Evolutionary conservation across 805 yeast species (phyloP), one percentile per base, ranked within the genome.

Genomic region (Ogataea minuta): DNA sequence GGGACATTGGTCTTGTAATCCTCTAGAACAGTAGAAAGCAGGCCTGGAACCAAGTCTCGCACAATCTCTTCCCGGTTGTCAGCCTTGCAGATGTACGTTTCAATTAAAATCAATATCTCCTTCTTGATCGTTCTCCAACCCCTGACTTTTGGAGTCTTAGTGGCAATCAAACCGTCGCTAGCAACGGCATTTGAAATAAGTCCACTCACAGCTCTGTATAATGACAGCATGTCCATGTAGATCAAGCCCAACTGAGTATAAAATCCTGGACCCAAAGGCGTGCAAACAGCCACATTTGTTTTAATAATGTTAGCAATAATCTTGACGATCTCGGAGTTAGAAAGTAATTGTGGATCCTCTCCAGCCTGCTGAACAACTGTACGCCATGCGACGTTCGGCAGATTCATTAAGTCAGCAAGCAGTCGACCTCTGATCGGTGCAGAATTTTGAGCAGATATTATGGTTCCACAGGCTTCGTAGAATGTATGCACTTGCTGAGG

Each of bases 401-500:
- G 67, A 34, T 76, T 74, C 99, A 93, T 93, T 53, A 93, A 71
- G 39, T 87, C 90, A 36, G 71, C 61, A 38, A 89, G 71, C 39
- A 90, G 70, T 44, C 81, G 76, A 44, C 85, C 88, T 62, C 93
- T 81, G 26, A 76, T 72, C 9, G 75, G 77, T 46, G 72, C 70
- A 31, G 81, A 74, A 26, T 82, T 77, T 63, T 91, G 97, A 9
- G 96, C 96, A 37, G 90, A 78, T 25, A 93, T 77, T 40, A 93
- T 91, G 44, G 84, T 79, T 53, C 97, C 97, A 70, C 98, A 91
- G 1, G 99, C 98, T 67, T 86, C 96, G 63, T 93, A 93, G 60
- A 93, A 93, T 2, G 97, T 89, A 62, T 93, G 99, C 19, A 93
- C 95, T 64, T 93, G 99, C 62, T 91, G 97, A 16, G 99, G 96